Percentiles rank a stretch among this genome's conserved stretches.
Conservation (phyloP, 208 protist genomes). For the Acanthamoeba triangularis region DNA sequence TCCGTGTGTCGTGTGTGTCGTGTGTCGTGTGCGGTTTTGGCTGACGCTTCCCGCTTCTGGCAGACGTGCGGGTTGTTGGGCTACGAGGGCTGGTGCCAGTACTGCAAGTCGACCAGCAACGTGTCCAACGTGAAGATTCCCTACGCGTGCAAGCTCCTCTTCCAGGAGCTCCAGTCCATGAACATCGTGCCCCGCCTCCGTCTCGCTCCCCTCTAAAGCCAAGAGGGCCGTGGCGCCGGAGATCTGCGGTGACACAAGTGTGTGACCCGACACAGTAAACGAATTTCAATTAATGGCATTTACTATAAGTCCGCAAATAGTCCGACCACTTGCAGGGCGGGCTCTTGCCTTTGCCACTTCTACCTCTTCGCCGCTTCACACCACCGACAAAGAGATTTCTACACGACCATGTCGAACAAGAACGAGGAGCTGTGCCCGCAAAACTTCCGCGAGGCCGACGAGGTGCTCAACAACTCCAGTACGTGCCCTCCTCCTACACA, state of each 20-base stretch:
- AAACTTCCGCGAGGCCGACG: background rate
- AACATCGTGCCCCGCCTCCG: slow-evolving; percentile 95
- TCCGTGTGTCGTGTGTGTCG: background rate
- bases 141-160: slow-evolving; percentile 99
- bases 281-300: background rate
- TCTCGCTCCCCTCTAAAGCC: slow-evolving; percentile 82
- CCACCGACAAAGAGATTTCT: too few species aligned
- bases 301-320: too few species aligned
- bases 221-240: too few species aligned
- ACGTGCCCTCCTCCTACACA: too few species aligned
- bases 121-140: slow-evolving; percentile 97
- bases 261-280: background rate
- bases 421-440: slow-evolving; percentile 39
- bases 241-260: too few species aligned
- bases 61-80: slow-evolving; percentile 92
- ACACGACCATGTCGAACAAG: background rate
- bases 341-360: too few species aligned
- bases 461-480: slow-evolving; percentile 20
- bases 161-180: slow-evolving; percentile 99
- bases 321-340: too few species aligned
- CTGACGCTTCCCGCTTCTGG: background rate
- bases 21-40: background rate
- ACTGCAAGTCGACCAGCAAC: slow-evolving; percentile 94
- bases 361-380: too few species aligned
- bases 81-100: slow-evolving; percentile 96